Base-by-base conservation (phyloP, 805 yeast species). In the Sugiyamaella chiloensis region DNA sequence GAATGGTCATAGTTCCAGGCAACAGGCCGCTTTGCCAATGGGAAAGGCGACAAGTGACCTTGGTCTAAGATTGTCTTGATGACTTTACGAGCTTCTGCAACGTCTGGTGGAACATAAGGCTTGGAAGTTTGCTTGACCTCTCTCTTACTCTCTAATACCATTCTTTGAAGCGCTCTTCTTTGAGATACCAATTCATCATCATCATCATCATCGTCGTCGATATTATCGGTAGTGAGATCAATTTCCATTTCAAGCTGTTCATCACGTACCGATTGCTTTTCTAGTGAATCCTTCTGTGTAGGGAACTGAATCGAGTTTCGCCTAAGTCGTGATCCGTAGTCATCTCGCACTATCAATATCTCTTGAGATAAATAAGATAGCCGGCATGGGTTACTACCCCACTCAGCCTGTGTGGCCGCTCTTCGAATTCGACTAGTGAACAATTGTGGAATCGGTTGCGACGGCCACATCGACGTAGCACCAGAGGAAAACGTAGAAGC, bases 51-150 rank as follows among this genome's bases (percentile, higher is more conserved):
- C 40, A 93, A 63, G 60, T 80, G 85, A 0, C 93, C 93, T 66
- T 93, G 99, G 60, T 87, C 96, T 9, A 93, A 65, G 0, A 93
- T 52, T 0, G 97, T 89, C 53, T 85, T 83, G 14, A 85, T 87
- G 2, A 89, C 65, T 58, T 83, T 56, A n/a, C 69, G 55, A 2
- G 68, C 65, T 51, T 67, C 67, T 1, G 60, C 56, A 8, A 62
- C 45, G 41, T 63, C 63, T 27, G 60, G 58, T 12, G 55, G 46
- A 2, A 57, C 47, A 24, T 51, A 50, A 2, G 57, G 53, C 12
- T 42, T 48, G 16, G 26, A 40, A 23, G 48, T 20, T 14, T 26
- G 43, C 23, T 44, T 43, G 21, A 52, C 36, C 6, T 14, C 29
- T 26, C 24, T 49, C n/a, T 21, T 31, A n/a, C 40, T 32, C 16